These are phyloP conservation scores for Hymenoscyphus albidus DNA, from an alignment of 2,329 filamentous ascomycete genomes.

Conservation along the genomic window DNA sequence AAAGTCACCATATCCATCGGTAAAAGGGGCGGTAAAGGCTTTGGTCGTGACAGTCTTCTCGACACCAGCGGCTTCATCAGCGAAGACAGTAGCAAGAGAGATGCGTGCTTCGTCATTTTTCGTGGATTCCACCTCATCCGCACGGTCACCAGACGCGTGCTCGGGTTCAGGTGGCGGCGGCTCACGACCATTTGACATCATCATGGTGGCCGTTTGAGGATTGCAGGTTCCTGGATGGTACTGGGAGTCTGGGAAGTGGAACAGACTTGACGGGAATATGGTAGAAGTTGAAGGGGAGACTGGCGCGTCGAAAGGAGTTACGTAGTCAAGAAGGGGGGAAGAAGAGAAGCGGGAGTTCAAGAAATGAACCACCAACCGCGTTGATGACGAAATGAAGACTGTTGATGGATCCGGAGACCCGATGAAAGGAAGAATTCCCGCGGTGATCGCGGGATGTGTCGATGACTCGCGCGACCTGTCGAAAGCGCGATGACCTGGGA, in stretches of 20 bases:
- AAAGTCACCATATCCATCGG: background rate
- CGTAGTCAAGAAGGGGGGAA: too few species aligned
- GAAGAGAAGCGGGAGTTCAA: too few species aligned
- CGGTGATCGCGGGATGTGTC: background rate
- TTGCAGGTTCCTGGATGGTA: too few species aligned
- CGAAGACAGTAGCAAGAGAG: background rate
- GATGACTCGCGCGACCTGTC: background rate
- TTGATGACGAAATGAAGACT: too few species aligned
- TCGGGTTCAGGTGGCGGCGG: background rate
- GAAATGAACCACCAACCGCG: too few species aligned
- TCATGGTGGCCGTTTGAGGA: too few species aligned
- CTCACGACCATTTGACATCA: background rate
- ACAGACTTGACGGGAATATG: too few species aligned
- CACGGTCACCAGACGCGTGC: background rate
- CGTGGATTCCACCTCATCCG: background rate
- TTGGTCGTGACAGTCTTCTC: background rate
- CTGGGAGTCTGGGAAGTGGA: too few species aligned
- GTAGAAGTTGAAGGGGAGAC: too few species aligned
- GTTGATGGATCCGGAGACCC: too few species aligned
- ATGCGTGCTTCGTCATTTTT: background rate
- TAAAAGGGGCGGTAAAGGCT: background rate
- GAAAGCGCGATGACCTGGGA: background rate
- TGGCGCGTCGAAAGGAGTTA: too few species aligned
- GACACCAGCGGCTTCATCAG: background rate
- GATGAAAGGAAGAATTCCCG: background rate